Percentiles rank a stretch among this genome's conserved stretches.
Conservation (phyloP, 2,329 filamentous ascomycete species). For the Ophiocordyceps camponoti-leonardi region DNA sequence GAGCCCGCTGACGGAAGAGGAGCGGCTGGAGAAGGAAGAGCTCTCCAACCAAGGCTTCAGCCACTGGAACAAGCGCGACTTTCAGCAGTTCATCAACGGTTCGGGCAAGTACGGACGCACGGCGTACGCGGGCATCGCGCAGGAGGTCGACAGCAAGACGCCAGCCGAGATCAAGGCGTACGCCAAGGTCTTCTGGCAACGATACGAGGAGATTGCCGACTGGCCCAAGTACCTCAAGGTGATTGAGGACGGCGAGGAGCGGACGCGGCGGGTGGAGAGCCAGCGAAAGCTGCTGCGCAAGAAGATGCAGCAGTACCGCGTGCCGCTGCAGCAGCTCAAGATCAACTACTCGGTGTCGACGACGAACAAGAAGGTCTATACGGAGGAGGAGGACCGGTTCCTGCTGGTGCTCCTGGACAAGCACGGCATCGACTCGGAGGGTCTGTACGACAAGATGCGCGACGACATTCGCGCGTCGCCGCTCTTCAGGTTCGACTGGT, state of each 20-base stretch:
- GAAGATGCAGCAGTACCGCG: slow-evolving; percentile 94
- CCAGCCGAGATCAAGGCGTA: slow-evolving; percentile 76
- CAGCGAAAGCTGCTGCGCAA: slow-evolving; percentile 85
- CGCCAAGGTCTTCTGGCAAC: slow-evolving; percentile 90
- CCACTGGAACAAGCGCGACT: slow-evolving; percentile 93
- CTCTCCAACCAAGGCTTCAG: slow-evolving; percentile 76
- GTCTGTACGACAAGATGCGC: slow-evolving; percentile 84
- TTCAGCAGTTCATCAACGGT: slow-evolving; percentile 94
- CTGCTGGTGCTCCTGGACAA: slow-evolving; percentile 84
- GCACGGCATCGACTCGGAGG: slow-evolving; percentile 80
- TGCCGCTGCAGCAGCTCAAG: slow-evolving; percentile 92
- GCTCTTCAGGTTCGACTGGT: slow-evolving; percentile 97
- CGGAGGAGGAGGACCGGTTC: slow-evolving; percentile 94
- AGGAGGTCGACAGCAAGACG: slow-evolving; percentile 83
- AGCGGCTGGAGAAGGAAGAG: slow-evolving; percentile 69
- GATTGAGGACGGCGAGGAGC: slow-evolving; percentile 86
- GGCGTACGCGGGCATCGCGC: slow-evolving; percentile 70
- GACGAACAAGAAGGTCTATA: slow-evolving; percentile 99
- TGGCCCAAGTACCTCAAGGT: slow-evolving; percentile 77
- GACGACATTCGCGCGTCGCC: slow-evolving; percentile 92
- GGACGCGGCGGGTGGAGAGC: slow-evolving; percentile 72
- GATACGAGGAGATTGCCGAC: slow-evolving; percentile 78
- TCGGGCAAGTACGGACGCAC: slow-evolving; percentile 82
- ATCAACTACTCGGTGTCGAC: slow-evolving; percentile 98
- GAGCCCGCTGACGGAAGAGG: slow-evolving; percentile 71